Conservation (phyloP, 2,329 filamentous ascomycete species). For the Fusarium annulatum region DNA sequence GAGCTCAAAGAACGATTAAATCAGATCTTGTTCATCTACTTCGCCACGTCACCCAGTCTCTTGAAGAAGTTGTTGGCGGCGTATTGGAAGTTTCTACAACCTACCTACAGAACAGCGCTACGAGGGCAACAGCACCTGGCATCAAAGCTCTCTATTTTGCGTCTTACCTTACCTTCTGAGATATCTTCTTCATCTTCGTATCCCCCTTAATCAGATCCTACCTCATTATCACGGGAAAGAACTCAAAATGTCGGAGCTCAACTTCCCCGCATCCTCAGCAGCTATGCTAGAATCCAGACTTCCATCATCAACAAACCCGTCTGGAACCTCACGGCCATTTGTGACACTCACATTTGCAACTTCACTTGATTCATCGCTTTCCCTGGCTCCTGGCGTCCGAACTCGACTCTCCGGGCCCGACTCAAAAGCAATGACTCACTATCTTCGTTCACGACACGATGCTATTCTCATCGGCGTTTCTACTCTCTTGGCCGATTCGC, state of each 20-base stretch:
- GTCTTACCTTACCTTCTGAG: neutral
- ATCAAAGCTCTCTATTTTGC: neutral
- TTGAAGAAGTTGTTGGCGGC: conserved; percentile 25
- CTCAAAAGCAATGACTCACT: conserved; percentile 94
- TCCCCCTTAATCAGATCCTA: neutral
- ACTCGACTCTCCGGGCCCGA: conserved; percentile 84
- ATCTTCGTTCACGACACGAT: conserved; percentile 82
- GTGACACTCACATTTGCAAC: conserved; percentile 91
- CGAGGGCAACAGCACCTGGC: neutral
- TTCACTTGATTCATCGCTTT: conserved; percentile 85
- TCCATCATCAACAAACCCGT: conserved; percentile 31
- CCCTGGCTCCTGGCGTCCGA: conserved; percentile 80
- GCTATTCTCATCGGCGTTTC: conserved; percentile 88
- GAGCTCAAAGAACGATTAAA: neutral
- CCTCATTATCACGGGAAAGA: neutral
- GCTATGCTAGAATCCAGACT: conserved; percentile 50
- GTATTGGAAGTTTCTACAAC: conserved; percentile 17
- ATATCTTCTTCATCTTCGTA: neutral
- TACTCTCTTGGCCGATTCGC: conserved; percentile 87
- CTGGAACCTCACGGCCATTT: conserved; percentile 53
- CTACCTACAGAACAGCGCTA: neutral
- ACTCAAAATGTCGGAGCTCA: conserved; percentile 50
- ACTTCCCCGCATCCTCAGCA: conserved; percentile 48
- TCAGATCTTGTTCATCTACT: conserved; percentile 1
- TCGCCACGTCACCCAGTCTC: neutral